Evolutionary conservation across 805 yeast genomes (phyloP).

Genomic region (Saccharomycopsis synnaedendra): DNA sequence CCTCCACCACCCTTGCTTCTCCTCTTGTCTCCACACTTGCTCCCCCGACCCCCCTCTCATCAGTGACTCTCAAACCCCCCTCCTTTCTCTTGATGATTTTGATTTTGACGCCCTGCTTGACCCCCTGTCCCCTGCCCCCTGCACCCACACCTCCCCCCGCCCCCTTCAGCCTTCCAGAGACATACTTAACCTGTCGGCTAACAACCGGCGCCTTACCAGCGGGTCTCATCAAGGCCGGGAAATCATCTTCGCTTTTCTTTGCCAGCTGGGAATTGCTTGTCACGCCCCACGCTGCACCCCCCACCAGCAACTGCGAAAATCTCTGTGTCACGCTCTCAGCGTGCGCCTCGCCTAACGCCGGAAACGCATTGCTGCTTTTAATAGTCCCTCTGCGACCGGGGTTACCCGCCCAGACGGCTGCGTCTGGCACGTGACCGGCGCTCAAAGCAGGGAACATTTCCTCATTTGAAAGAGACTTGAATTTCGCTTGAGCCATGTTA

Average conservation of each 20-base stretch:
- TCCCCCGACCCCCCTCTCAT: not conserved
- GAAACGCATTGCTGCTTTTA: not conserved
- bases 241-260: slow-evolving; percentile 20
- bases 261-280: slow-evolving; percentile 24
- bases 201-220: slow-evolving; percentile 2
- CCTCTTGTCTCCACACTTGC: too few relatives aligned
- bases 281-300: slow-evolving; percentile 19
- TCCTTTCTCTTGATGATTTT: not conserved
- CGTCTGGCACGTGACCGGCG: slow-evolving; percentile 5
- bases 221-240: slow-evolving; percentile 9
- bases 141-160: not conserved
- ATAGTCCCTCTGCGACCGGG: not conserved
- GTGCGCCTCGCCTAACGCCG: not conserved
- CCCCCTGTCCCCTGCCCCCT: not conserved
- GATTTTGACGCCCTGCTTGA: not conserved
- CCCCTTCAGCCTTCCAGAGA: not conserved
- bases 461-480: slow-evolving; percentile 16
- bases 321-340: not conserved
- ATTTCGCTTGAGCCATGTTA: slow-evolving; percentile 15
- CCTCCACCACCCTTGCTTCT: too few relatives aligned
- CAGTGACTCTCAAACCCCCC: slow-evolving; percentile 1
- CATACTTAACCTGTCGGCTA: slow-evolving; percentile 8
- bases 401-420: slow-evolving; percentile 1
- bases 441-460: slow-evolving; percentile 42
- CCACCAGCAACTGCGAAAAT: slow-evolving; percentile 1